A percentile compares a stretch with the other conserved stretches of the same genome.
Evolutionary conservation across 306 rosid genomes (phyloP).

Genomic region (Canavalia gladiata): DNA sequence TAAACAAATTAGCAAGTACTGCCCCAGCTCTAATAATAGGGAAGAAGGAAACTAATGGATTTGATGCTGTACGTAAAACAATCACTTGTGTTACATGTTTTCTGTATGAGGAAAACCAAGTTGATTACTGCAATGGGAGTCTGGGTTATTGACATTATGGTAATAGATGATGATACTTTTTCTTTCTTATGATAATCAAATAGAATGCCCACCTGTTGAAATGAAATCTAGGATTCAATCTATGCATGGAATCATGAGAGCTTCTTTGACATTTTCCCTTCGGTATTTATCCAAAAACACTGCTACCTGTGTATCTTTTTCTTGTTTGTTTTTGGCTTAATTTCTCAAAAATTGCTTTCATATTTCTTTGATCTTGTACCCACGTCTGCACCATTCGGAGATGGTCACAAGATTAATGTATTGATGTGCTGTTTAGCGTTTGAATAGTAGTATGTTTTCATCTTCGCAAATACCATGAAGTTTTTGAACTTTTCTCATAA

Average conservation of each 20-base stretch:
- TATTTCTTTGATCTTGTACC: constrained; percentile 6
- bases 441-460: constrained; percentile 7
- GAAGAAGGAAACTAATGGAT: background rate
- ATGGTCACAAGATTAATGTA: background rate
- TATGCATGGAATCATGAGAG: background rate
- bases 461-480: constrained; percentile 10
- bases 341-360: background rate
- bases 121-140: background rate
- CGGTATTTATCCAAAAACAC: background rate
- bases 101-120: background rate
- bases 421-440: background rate
- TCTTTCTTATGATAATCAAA: background rate
- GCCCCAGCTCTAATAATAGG: background rate
- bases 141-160: background rate
- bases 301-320: constrained; percentile 6
- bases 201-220: background rate
- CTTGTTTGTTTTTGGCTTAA: background rate
- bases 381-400: background rate
- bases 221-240: background rate
- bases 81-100: background rate
- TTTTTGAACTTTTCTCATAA: background rate
- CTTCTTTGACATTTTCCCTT: background rate
- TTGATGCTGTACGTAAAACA: background rate
- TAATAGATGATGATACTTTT: background rate
- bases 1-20: constrained; percentile 12